Evolutionary conservation across 257 asterid species (phyloP).

Genomic region (Capsicum rhomboideum): DNA sequence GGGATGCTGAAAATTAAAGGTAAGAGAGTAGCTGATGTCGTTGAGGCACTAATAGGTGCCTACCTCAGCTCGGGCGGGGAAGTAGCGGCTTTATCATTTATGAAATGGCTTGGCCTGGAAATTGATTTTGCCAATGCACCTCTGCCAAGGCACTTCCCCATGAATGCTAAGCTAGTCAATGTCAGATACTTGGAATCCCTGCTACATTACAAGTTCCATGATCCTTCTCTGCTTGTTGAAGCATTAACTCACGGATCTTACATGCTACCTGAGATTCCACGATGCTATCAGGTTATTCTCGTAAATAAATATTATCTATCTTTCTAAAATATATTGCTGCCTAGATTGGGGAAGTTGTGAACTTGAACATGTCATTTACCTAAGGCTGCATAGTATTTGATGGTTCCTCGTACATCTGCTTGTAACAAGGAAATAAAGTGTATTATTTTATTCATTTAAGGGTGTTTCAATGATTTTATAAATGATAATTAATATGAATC

Average conservation of each 20-base stretch:
- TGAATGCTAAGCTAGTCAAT: conserved; percentile 38
- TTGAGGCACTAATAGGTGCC: conserved; percentile 91
- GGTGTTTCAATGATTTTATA: no score
- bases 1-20: conserved; percentile 29
- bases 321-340: background rate
- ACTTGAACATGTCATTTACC: background rate
- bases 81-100: conserved; percentile 50
- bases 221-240: conserved; percentile 67
- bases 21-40: conserved; percentile 64
- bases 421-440: no score
- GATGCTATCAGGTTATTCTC: conserved; percentile 71
- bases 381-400: background rate
- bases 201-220: conserved; percentile 44
- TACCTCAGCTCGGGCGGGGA: conserved; percentile 65
- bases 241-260: conserved; percentile 83
- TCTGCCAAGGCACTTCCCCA: conserved; percentile 26
- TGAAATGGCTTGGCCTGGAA: conserved; percentile 65
- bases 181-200: conserved; percentile 35
- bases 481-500: no score
- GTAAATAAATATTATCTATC: background rate
- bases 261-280: conserved; percentile 72
- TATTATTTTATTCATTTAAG: no score
- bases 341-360: background rate
- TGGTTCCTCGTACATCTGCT: no score
- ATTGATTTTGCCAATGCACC: conserved; percentile 38